Evolutionary conservation across 129 eudicot genomes (phyloP), one percentile per base, ranked within the genome.

Genomic region (Artemisia argyi): DNA sequence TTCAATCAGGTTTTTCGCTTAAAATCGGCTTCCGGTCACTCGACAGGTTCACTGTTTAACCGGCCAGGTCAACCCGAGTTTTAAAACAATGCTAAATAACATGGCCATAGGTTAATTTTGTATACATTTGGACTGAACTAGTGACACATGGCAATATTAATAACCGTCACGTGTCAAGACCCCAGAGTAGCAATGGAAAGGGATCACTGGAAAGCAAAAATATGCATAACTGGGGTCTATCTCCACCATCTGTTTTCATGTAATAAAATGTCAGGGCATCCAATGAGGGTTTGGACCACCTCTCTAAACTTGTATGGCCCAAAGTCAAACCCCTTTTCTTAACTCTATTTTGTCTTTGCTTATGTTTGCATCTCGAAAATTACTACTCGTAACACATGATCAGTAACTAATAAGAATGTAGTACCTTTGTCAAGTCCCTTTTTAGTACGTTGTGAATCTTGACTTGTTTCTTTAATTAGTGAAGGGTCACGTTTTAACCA

Each of bases 191-290:
- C 26, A 17, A 51, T 5, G 5, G 54, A 77, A 69, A 51, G 30
- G 76, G 65, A 6, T 26, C 18, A 60, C 53, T 63, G 57, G 65
- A 71, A 71, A 71, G 76, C 73, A 57, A 76, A 46, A 20, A 56
- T 50, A 52, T 15, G 26, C 11, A 66, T 22, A 0, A 69, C 56
- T 69, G 80, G 75, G 54, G 66, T 72, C 81, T 75, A 3, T 22
- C 8, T 58, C 9, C 39, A 15, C 50, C 30, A 48, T 60, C 67
- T 71, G 73, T 78, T 53, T 72, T 71, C 77, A 71, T 71, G 72
- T 78, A 77, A 39, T 61, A 53, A 70, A 63, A 71, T 68, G 74
- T 61, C 77, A 75, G 61, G 63, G 46, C 77, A 78, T 78, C 82
- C 82, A 71, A 71, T 71, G 81, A 42, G 71, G 20, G 15, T 30